Conservation (phyloP, 176 grass and related monocot genomes). For the Carex pumila region DNA sequence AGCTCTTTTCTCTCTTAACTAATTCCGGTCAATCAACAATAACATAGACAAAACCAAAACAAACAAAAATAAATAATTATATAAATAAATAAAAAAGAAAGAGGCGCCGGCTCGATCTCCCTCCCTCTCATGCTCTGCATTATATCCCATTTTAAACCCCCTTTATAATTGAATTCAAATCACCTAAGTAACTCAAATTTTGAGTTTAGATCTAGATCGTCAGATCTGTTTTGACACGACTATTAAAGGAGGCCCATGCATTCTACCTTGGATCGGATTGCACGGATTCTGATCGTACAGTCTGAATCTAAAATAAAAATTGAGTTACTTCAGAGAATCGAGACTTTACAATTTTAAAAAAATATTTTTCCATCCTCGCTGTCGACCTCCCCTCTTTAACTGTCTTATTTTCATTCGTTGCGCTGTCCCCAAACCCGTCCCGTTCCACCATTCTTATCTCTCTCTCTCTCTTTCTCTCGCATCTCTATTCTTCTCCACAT, state of each 20-base stretch:
- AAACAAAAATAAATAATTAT: not conserved
- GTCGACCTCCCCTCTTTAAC: conserved; percentile 8
- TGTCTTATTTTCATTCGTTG: conserved; percentile 6
- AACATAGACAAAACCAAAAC: not conserved
- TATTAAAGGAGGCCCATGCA: too few species aligned
- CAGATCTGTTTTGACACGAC: too few species aligned
- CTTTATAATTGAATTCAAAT: not conserved
- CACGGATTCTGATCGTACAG: too few species aligned
- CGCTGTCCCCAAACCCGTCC: conserved; percentile 1
- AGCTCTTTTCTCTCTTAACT: conserved; percentile 7
- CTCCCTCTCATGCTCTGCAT: conserved; percentile 21
- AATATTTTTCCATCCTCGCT: not conserved
- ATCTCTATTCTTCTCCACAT: not conserved
- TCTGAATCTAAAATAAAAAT: too few species aligned
- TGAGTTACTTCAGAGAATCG: too few species aligned
- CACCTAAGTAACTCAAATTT: too few species aligned
- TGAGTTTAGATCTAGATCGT: too few species aligned
- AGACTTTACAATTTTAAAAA: not conserved
- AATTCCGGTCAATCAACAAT: conserved; percentile 8
- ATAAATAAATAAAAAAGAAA: not conserved
- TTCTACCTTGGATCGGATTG: too few species aligned
- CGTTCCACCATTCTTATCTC: not conserved
- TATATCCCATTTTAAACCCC: conserved; percentile 4
- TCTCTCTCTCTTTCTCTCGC: not conserved
- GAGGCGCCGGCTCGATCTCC: not conserved